These are phyloP conservation scores for Pistacia integerrima DNA, from an alignment of 345 rosid genomes.

Conservation along the genomic window DNA sequence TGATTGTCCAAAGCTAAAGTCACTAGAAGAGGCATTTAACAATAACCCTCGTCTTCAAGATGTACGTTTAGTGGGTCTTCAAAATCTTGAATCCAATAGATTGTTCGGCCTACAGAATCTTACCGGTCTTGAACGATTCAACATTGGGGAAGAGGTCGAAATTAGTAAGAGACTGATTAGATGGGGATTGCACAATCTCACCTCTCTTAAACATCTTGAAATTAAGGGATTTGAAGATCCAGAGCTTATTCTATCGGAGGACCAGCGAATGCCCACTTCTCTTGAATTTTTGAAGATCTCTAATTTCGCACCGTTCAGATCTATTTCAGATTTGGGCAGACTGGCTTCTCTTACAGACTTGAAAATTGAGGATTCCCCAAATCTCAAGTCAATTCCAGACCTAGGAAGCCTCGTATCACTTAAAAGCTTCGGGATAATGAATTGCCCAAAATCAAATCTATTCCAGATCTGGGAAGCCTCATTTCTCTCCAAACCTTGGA, in stretches of 20 bases:
- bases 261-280: not conserved
- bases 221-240: not conserved
- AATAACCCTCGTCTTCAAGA: no score
- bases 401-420: no score
- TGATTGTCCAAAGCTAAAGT: no score
- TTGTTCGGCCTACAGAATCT: not conserved
- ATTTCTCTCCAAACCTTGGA: no score
- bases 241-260: not conserved
- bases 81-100: no score
- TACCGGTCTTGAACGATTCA: not conserved
- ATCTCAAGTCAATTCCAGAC: not conserved
- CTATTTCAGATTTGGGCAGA: no score
- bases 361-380: not conserved
- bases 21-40: no score
- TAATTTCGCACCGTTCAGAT: no score
- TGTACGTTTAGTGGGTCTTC: no score
- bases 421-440: not conserved
- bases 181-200: slow-evolving; percentile 2
- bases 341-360: not conserved
- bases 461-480: not conserved
- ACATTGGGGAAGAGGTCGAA: not conserved
- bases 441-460: not conserved
- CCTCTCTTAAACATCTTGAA: not conserved
- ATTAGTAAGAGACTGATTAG: not conserved
- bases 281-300: not conserved